A percentile compares a stretch with the other conserved stretches of the same genome.
These are phyloP conservation scores for Grosmannia serpens DNA, from an alignment of 2,329 filamentous ascomycete genomes.

Conservation along the genomic window DNA sequence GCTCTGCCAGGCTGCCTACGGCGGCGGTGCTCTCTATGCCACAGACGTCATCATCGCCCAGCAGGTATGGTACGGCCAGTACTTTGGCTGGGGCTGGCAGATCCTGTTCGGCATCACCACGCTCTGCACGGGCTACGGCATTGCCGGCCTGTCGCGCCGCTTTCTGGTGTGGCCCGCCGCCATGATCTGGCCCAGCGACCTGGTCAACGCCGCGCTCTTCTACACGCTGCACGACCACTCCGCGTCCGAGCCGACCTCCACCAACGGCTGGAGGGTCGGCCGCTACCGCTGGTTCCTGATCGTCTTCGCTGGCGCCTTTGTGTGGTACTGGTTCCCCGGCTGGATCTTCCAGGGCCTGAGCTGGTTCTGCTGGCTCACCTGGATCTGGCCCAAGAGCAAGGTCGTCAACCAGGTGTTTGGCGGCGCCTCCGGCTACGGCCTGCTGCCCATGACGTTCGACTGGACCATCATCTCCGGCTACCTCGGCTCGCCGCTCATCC, in stretches of 20 bases:
- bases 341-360: constrained; percentile 39
- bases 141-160: constrained; percentile 46
- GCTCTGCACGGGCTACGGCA: constrained; percentile 51
- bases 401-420: constrained; percentile 37
- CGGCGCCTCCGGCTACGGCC: constrained; percentile 24
- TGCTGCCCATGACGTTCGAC: constrained; percentile 26
- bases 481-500: constrained; percentile 35
- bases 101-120: constrained; percentile 48
- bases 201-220: constrained; percentile 52
- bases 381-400: constrained; percentile 34
- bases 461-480: constrained; percentile 35
- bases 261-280: constrained; percentile 51
- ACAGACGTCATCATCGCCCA: constrained; percentile 41
- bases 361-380: constrained; percentile 32
- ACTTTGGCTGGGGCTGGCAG: constrained; percentile 47
- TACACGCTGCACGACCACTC: constrained; percentile 53
- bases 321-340: constrained; percentile 45
- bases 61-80: constrained; percentile 38
- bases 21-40: constrained; percentile 45
- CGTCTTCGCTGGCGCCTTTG: constrained; percentile 38
- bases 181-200: constrained; percentile 52
- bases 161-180: constrained; percentile 50
- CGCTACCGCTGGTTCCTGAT: constrained; percentile 52
- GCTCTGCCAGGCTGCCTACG: constrained; percentile 43
- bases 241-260: constrained; percentile 35